phyloP scores from a whole-genome alignment of 2,329 filamentous ascomycete genomes.

The Domatiomyces catenatus region DNA sequence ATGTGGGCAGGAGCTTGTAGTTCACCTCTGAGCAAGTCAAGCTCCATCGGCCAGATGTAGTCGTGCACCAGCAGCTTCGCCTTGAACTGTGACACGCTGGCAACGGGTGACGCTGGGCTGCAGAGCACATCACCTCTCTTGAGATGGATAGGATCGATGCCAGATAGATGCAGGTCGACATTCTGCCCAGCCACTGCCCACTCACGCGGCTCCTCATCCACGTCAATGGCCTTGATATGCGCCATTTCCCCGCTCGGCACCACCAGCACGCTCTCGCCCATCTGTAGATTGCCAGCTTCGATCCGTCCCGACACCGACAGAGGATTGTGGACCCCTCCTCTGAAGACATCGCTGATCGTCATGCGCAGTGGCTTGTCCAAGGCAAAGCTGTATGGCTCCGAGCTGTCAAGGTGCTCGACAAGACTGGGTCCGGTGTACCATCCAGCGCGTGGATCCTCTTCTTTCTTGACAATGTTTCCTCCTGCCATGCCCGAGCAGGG shows the following conservation, averaged over 20 bases:
- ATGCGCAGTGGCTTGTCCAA: constrained; percentile 69
- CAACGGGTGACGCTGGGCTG: constrained; percentile 49
- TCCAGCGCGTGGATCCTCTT: constrained; percentile 35
- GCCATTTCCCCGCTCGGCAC: constrained; percentile 72
- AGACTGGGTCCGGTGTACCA: constrained; percentile 77
- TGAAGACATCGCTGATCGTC: constrained; percentile 76
- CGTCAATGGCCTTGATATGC: constrained; percentile 64
- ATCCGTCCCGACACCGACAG: constrained; percentile 75
- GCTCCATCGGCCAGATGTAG: constrained; percentile 69
- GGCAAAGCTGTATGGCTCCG: constrained; percentile 54
- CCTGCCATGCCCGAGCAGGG: constrained; percentile 81
- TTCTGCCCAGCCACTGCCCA: constrained; percentile 93
- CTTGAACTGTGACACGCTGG: constrained; percentile 57
- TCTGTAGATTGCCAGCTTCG: constrained; percentile 67
- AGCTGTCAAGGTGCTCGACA: constrained; percentile 70
- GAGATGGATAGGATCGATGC: constrained; percentile 73
- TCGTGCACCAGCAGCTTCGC: constrained; percentile 82
- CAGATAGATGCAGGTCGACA: constrained; percentile 63
- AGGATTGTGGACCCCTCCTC: constrained; percentile 61
- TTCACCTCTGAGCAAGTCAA: constrained; percentile 77
- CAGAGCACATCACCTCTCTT: constrained; percentile 79
- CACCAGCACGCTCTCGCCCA: constrained; percentile 63
- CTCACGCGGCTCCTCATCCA: constrained; percentile 53
- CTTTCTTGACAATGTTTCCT: constrained; percentile 54
- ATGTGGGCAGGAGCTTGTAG: constrained; percentile 67